Evolutionary conservation across 1,284 basidiomycete species (phyloP), one percentile per base, ranked within the genome.

Genomic region (Agaricales sp.): DNA sequence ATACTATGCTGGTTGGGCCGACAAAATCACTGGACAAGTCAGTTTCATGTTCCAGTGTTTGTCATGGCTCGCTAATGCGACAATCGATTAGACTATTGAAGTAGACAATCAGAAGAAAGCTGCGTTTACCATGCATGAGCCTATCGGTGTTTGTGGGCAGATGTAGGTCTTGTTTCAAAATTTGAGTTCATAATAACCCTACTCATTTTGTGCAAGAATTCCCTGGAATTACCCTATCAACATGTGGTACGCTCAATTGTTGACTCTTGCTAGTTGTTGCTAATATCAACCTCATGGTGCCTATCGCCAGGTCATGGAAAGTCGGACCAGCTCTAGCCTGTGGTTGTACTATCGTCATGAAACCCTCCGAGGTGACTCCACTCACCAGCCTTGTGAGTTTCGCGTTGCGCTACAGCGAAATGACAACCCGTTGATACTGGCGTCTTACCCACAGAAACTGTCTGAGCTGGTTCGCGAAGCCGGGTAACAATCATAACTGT

Each of bases 191-290:
- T 53, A 16, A 45, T 45, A 47, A 51, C 26, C 45, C 37, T 14
- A 47, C 45, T 24, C 22, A 2, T 22, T 47, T 20, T 46, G 50
- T 21, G 23, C 50, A 59, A 90, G 87, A 57, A 90, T 92, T 55
- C 88, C 88, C 11, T 91, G 87, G 87, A 93, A 94, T 68, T 94
- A 92, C 63, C 92, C 91, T 13, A 86, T 95, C 62, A 79, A 79
- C 57, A 93, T 94, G 90, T 90, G 88, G 83, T 82, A 64, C 21
- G 73, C 62, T 44, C 22, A 30, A 37, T 46, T 22, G 47, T 50
- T 53, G 46, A 52, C 43, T 47, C 47, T 30, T 46, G 52, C 52
- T 43, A 53, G 47, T 46, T 43, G 45, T 50, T 20, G 41, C 25
- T 16, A 47, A 21, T 49, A 24, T 37, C 3, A 38, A 46, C 50